Evolutionary conservation across 2,329 filamentous ascomycete species (phyloP), one percentile per base, ranked within the genome.

Genomic region (Botryotinia globosa): DNA sequence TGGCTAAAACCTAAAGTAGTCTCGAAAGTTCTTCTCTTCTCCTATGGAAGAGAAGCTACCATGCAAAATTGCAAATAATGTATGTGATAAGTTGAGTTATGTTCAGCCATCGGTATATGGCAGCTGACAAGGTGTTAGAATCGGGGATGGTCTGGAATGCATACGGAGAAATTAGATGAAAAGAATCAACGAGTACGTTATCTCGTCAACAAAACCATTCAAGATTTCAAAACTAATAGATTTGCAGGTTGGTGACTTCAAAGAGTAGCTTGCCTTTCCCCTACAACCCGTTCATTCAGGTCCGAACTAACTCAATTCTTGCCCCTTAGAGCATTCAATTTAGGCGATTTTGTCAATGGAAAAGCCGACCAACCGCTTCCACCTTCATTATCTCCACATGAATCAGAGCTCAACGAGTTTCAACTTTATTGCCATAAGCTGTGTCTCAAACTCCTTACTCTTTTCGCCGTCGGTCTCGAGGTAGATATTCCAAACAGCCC

Each of bases 131-230:
- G 7, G 44, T 4, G 34, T 8, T 86, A 96, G 84, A 98, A 98
- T 80, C 89, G 90, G 59, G 96, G 95, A 73, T 99, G 94, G 94
- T 89, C 92, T 1, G 90, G 89, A 25, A 94, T 97, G 92, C 92
- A 95, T 79, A 89, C 89, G 20, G 95, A 99, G 83, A 95, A 91
- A 0, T 84, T 98, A 18, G 95, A 98, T 80, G 94, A 94, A 4
- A 89, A 90, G 77, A 89, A 90, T 72, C 94, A 98, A 81, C 89
- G 90, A 82, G 92, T 92, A 32, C 4, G 65, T 67, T 67, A 6
- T 29, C 1, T 54, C 5, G 1, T 29, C 45, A 85, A 79, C 83
- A 81, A 20, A 20, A 34, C 44, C 18, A 65, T n/a, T 9, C 22
- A 56, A 14, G 22, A n/a, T 29, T 32, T 29, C 9, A 44, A 32